Percentiles rank a stretch among this genome's conserved stretches.
phyloP scores from a whole-genome alignment of 306 rosid genomes.

The Castanea mollissima region DNA sequence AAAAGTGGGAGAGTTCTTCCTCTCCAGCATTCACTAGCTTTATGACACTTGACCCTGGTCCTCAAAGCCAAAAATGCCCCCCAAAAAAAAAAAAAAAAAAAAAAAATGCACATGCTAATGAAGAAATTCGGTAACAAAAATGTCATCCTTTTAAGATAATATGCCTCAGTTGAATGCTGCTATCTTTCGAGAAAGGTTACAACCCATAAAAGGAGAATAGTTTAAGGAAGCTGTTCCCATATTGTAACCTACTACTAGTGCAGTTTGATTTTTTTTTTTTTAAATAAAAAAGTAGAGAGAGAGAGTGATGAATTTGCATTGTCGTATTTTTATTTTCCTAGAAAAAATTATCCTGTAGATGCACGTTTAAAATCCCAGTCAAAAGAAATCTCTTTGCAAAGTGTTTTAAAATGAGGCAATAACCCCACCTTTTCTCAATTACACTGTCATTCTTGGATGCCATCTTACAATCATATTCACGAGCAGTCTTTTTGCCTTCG shows the following conservation, averaged over 20 bases:
- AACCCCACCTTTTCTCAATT: too few species aligned
- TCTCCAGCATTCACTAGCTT: conserved; percentile 25
- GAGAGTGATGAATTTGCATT: too few species aligned
- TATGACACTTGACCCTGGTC: neutral
- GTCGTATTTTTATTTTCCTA: too few species aligned
- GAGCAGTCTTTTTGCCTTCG: neutral
- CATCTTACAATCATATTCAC: neutral
- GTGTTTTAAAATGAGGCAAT: neutral
- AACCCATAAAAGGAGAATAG: too few species aligned
- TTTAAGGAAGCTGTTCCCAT: too few species aligned
- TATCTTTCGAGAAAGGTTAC: too few species aligned
- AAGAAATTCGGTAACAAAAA: neutral
- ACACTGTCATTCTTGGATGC: neutral
- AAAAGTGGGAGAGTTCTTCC: conserved; percentile 29
- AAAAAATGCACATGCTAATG: neutral
- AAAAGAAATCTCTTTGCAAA: neutral
- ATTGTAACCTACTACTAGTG: too few species aligned
- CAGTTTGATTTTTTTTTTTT: too few species aligned
- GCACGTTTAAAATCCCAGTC: neutral
- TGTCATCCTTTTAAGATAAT: neutral
- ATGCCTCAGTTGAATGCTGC: too few species aligned
- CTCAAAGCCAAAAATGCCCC: neutral
- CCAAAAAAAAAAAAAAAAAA: too few species aligned
- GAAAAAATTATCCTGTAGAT: too few species aligned
- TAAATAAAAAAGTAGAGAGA: too few species aligned